Conservation (phyloP, 257 asterid species). For the Lavandula angustifolia region DNA sequence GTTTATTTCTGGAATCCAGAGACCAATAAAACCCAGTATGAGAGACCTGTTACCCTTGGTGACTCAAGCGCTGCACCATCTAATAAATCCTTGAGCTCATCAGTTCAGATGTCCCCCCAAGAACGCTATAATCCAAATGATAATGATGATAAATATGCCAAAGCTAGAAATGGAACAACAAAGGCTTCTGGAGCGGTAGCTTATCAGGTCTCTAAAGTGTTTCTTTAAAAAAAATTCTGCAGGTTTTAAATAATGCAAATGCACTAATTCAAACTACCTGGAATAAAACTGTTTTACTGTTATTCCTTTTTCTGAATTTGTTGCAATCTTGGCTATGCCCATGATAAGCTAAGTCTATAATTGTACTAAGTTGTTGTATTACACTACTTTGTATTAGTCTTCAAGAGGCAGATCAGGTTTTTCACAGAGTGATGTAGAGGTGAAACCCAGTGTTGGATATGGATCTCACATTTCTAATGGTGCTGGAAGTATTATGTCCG, state of each 20-base stretch:
- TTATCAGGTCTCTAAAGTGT: constrained; percentile 46
- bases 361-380: neutral
- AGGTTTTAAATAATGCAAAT: constrained; percentile 1
- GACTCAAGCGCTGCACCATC: constrained; percentile 44
- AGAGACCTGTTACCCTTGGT: constrained; percentile 60
- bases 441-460: constrained; percentile 37
- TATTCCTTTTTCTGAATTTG: neutral
- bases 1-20: constrained; percentile 96
- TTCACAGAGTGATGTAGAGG: constrained; percentile 42
- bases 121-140: constrained; percentile 37
- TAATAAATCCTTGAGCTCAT: constrained; percentile 59
- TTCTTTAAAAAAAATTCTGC: neutral
- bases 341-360: neutral
- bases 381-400: constrained; percentile 42
- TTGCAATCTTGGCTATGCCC: neutral
- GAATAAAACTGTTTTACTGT: too few relatives aligned
- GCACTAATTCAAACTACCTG: neutral
- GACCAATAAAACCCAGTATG: constrained; percentile 90
- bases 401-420: constrained; percentile 47
- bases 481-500: constrained; percentile 53
- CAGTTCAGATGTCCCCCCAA: constrained; percentile 60
- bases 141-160: constrained; percentile 46
- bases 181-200: constrained; percentile 46
- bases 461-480: constrained; percentile 46
- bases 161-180: constrained; percentile 48